Base-by-base conservation (phyloP, 2,329 filamentous ascomycete species). In the Sclerotiophoma versabilis region DNA sequence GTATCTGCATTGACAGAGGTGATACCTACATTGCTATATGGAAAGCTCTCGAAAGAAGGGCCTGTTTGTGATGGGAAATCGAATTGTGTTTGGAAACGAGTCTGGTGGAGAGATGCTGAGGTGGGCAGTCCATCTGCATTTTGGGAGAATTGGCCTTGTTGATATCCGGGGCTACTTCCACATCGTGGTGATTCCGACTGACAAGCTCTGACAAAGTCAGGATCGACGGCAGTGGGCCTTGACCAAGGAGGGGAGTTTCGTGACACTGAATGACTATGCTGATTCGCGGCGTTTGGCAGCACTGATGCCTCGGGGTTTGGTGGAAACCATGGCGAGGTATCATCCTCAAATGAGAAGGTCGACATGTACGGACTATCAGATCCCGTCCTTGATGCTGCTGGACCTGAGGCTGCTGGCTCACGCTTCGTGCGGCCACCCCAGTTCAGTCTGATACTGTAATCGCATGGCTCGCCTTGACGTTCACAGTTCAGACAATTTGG, bases 381-480 rank as follows among this genome's bases (percentile, higher is more conserved):
- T 72, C 30, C 47, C 9, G 39, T 33, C 6, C 36, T 47, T 14
- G 71, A 72, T 36, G 58, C 53, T 34, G 52, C 63, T 1, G 66
- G 69, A 12, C 49, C 58, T 4, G 62, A 50, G 19, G 64, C 69
- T 33, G 74, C 76, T 45, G 76, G 76, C 57, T 74, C 84, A 84
- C 84, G 85, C 69, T 85, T 88, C 43, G 83, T 81, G 51, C 90
- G 83, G 4, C 90, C 89, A 56, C 89, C 87, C 91, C 91, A 93
- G 66, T 93, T 93, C 60, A 93, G 77, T 26, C 89, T 84, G 64
- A 93, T 90, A 65, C 86, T 90, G 72, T 93, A 93, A 74, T 95
- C 90, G 77, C 91, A 95, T 39, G 79, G 77, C 69, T 92, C 89
- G 57, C 87, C 86, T 59, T 87, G 86, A 57, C 86, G 86, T 64